A percentile compares a stretch with the other conserved stretches of the same genome.
phyloP scores from a whole-genome alignment of 129 eudicot genomes.

The Scalesia atractyloides region DNA sequence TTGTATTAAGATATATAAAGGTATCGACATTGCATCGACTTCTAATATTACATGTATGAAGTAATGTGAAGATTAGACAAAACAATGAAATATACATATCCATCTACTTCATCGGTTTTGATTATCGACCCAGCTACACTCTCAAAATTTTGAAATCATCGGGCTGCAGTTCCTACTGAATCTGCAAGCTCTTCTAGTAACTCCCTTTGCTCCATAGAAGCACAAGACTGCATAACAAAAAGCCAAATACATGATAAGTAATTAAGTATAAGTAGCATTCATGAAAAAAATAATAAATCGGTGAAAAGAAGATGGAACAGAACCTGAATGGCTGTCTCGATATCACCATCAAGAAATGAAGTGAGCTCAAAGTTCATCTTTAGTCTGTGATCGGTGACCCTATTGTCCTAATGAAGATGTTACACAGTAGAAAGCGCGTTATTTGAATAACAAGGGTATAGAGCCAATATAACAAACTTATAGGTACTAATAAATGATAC shows the following conservation, averaged over 20 bases:
- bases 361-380: conserved; percentile 96
- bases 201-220: conserved; percentile 83
- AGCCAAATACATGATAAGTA: neutral
- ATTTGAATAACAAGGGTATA: neutral
- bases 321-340: conserved; percentile 97
- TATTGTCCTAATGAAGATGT: conserved; percentile 62
- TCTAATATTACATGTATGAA: conserved; percentile 12
- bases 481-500: conserved; percentile 34
- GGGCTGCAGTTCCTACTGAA: conserved; percentile 53
- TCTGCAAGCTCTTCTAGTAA: conserved; percentile 87
- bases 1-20: conserved; percentile 12
- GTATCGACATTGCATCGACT: neutral
- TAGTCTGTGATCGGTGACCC: conserved; percentile 96
- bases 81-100: neutral
- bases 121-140: conserved; percentile 6
- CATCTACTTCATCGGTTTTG: neutral
- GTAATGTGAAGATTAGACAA: neutral
- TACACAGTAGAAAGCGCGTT: neutral
- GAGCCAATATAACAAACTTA: neutral
- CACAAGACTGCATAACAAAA: conserved; percentile 65
- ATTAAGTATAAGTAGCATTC: neutral
- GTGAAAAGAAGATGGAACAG: neutral
- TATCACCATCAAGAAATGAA: conserved; percentile 87
- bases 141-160: conserved; percentile 20
- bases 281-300: neutral